Percentiles rank a stretch among this genome's conserved stretches.
These are phyloP conservation scores for Chlamydomonas applanata DNA, from an alignment of 139 green algal genomes.

Conservation along the genomic window DNA sequence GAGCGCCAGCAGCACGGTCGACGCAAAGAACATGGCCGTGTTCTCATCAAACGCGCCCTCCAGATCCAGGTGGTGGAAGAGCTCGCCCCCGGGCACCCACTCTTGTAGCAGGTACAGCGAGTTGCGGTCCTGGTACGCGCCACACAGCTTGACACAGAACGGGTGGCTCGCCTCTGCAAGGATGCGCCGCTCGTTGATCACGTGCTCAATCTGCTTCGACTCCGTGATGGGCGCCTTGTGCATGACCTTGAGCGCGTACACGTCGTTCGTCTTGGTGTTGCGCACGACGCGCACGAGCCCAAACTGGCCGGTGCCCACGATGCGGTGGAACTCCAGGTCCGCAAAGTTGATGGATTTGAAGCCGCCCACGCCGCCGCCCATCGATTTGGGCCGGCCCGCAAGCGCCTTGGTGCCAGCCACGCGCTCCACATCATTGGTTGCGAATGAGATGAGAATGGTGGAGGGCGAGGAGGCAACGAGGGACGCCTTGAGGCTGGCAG, in stretches of 20 bases:
- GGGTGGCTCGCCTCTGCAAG: constrained; percentile 53
- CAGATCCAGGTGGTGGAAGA: constrained; percentile 75
- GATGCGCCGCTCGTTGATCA: constrained; percentile 70
- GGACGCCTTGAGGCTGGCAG: constrained; percentile 28
- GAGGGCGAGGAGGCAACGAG: constrained; percentile 36
- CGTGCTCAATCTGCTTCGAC: constrained; percentile 79
- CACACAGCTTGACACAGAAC: constrained; percentile 64
- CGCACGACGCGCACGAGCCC: constrained; percentile 68
- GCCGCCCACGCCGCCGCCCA: background rate
- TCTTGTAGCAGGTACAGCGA: constrained; percentile 74
- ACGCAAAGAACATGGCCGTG: constrained; percentile 71
- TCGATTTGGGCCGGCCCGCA: background rate
- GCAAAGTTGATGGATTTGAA: constrained; percentile 54
- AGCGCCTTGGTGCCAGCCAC: constrained; percentile 12
- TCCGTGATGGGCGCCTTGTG: constrained; percentile 73
- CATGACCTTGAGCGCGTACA: constrained; percentile 78
- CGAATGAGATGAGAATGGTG: constrained; percentile 38
- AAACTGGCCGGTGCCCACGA: constrained; percentile 77
- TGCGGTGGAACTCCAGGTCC: constrained; percentile 65
- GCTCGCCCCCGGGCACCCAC: constrained; percentile 73
- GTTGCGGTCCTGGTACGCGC: constrained; percentile 66
- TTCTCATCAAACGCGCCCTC: constrained; percentile 59
- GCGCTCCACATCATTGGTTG: constrained; percentile 31
- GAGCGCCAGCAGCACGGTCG: constrained; percentile 71
- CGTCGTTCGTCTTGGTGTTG: constrained; percentile 57